Conservation (phyloP, 306 rosid genomes). For the Cyclanthera cordifolia region DNA sequence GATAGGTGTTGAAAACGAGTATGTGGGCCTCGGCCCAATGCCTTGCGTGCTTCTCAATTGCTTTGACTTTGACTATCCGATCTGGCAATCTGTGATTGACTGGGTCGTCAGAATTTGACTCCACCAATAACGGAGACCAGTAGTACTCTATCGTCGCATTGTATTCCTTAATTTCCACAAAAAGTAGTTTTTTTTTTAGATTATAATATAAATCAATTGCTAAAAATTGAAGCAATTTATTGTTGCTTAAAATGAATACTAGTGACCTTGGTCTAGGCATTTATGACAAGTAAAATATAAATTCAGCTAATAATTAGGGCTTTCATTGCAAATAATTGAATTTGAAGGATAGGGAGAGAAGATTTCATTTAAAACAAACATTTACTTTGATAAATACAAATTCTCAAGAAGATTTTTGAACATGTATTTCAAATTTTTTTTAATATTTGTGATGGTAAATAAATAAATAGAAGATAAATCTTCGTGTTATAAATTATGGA, state of each 20-base stretch:
- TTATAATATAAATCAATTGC: background rate
- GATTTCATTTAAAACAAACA: no score
- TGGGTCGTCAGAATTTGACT: conserved; percentile 75
- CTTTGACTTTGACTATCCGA: conserved; percentile 47
- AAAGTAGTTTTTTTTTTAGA: background rate
- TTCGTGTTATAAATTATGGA: no score
- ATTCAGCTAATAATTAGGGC: no score
- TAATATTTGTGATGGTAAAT: no score
- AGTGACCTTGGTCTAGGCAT: background rate
- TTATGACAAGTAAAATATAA: background rate
- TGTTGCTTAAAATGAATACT: no score
- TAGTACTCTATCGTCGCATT: conserved; percentile 66
- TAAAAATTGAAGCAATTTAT: background rate
- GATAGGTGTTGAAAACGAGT: conserved; percentile 57
- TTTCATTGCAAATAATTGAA: no score
- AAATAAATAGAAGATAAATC: no score
- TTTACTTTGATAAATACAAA: no score
- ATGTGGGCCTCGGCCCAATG: conserved; percentile 58
- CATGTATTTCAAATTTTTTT: no score
- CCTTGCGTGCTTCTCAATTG: conserved; percentile 67
- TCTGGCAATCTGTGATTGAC: conserved; percentile 55
- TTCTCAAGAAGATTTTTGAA: no score
- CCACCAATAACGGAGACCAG: conserved; percentile 78
- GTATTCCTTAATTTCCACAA: conserved; percentile 40
- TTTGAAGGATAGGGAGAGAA: no score